Evolutionary conservation across 768 basidiomycete genomes (phyloP).

Genomic region (Harrya chromipes): DNA sequence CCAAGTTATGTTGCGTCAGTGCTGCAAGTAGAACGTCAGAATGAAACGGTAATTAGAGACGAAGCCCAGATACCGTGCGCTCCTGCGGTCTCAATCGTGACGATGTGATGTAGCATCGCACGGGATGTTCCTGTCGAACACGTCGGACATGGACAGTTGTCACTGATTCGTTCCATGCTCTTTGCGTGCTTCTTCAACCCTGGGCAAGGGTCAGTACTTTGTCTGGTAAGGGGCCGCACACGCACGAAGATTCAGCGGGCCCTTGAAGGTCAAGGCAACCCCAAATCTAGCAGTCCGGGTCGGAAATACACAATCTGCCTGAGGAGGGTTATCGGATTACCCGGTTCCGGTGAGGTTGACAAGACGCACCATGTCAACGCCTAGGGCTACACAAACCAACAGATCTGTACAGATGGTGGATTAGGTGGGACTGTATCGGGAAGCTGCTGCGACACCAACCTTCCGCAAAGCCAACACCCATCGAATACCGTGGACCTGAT

Average conservation of each 20-base stretch:
- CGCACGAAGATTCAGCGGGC: slow-evolving; percentile 79
- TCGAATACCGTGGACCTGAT: slow-evolving; percentile 82
- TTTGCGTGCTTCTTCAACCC: slow-evolving; percentile 63
- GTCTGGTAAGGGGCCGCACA: neutral
- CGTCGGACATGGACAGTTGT: slow-evolving; percentile 82
- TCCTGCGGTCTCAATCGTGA: slow-evolving; percentile 79
- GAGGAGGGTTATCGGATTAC: neutral
- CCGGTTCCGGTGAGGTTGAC: neutral
- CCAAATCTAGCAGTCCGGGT: slow-evolving; percentile 91
- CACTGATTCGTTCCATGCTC: slow-evolving; percentile 72
- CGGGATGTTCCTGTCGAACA: slow-evolving; percentile 65
- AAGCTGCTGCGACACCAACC: slow-evolving; percentile 39
- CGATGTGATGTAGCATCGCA: slow-evolving; percentile 71
- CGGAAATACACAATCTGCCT: slow-evolving; percentile 94
- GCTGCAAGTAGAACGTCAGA: slow-evolving; percentile 41
- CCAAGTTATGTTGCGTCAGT: slow-evolving; percentile 77
- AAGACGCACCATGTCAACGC: slow-evolving; percentile 77
- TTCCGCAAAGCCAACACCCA: slow-evolving; percentile 93
- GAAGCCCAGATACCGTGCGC: slow-evolving; percentile 62
- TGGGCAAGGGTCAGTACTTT: slow-evolving; percentile 14
- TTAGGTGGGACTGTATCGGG: neutral
- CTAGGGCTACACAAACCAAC: slow-evolving; percentile 87
- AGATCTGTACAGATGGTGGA: slow-evolving; percentile 51
- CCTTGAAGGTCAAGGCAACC: slow-evolving; percentile 77
- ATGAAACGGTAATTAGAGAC: slow-evolving; percentile 17